Evolutionary conservation across 495 filamentous ascomycete genomes (phyloP).

Genomic region (Halenospora varia): DNA sequence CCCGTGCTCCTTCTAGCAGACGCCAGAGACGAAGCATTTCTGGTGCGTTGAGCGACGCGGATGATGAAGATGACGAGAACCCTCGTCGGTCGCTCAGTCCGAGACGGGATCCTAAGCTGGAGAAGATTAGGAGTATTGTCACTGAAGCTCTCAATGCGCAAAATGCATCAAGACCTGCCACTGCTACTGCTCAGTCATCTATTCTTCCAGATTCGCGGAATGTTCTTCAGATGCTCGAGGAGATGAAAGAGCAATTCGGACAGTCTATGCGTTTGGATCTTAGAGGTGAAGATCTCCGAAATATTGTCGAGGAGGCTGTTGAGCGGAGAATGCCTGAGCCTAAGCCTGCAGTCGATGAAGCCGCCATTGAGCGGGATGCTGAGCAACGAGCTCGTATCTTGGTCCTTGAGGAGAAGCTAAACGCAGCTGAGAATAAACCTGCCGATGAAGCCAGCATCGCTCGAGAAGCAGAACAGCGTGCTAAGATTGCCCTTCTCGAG

Average conservation of each 20-base stretch:
- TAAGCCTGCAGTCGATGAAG: conserved; percentile 29
- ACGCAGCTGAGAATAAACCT: conserved; percentile 24
- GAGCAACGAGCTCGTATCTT: conserved; percentile 25
- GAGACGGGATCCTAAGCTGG: conserved; percentile 69
- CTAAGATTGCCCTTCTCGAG: neutral
- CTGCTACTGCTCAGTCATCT: conserved; percentile 20
- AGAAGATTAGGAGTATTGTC: conserved; percentile 78
- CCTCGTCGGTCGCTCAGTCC: conserved; percentile 62
- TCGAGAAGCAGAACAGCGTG: neutral
- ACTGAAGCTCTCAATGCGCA: conserved; percentile 71
- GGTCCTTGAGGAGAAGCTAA: conserved; percentile 41
- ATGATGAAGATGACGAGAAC: conserved; percentile 84
- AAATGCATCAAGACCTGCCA: conserved; percentile 26
- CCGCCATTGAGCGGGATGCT: conserved; percentile 23
- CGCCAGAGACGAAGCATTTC: conserved; percentile 54
- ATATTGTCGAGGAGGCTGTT: conserved; percentile 55
- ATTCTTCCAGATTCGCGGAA: conserved; percentile 41
- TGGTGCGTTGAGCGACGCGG: conserved; percentile 67
- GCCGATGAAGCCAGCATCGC: neutral
- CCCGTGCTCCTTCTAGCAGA: conserved; percentile 38
- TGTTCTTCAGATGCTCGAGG: conserved; percentile 54
- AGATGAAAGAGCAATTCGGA: conserved; percentile 48
- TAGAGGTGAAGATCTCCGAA: conserved; percentile 51
- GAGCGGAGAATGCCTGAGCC: conserved; percentile 41
- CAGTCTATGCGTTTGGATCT: conserved; percentile 39